Percentiles rank a stretch among this genome's conserved stretches.
phyloP scores from a whole-genome alignment of 306 rosid genomes.

The Malus orientalis region DNA sequence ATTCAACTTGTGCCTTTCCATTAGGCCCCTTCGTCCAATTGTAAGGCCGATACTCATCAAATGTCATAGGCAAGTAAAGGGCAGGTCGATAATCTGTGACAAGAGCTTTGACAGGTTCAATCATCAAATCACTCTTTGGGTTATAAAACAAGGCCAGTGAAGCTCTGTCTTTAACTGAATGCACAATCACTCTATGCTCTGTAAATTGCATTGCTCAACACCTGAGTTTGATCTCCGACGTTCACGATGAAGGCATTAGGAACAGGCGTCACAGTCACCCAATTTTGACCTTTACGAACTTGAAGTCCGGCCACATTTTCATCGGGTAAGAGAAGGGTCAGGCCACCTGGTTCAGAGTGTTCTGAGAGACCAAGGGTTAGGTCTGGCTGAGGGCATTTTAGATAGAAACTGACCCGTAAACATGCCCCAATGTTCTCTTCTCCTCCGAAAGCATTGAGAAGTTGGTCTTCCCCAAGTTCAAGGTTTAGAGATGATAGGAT shows the following conservation, averaged over 20 bases:
- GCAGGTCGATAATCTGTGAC: constrained; percentile 59
- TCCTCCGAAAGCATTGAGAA: constrained; percentile 67
- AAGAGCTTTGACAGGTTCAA: constrained; percentile 60
- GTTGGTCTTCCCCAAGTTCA: constrained; percentile 52
- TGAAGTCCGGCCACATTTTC: constrained; percentile 81
- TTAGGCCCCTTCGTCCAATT: constrained; percentile 69
- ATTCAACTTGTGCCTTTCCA: constrained; percentile 73
- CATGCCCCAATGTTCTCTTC: constrained; percentile 59
- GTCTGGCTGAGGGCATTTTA: constrained; percentile 86
- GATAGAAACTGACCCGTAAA: constrained; percentile 72
- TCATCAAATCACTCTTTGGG: constrained; percentile 60
- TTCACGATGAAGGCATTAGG: constrained; percentile 75
- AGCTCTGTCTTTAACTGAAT: constrained; percentile 64
- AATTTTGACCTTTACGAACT: constrained; percentile 35
- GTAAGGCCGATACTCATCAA: constrained; percentile 65
- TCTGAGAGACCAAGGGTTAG: constrained; percentile 84
- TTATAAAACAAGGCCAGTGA: constrained; percentile 84
- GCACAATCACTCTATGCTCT: constrained; percentile 88
- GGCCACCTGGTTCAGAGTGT: constrained; percentile 93
- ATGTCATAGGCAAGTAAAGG: constrained; percentile 69
- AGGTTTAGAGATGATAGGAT: no score
- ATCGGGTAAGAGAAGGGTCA: constrained; percentile 81
- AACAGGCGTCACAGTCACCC: constrained; percentile 71
- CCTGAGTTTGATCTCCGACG: constrained; percentile 88
- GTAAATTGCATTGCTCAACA: constrained; percentile 79